Evolutionary conservation across 352 stramenopile genomes (phyloP).

Genomic region (Phytophthora europaea): DNA sequence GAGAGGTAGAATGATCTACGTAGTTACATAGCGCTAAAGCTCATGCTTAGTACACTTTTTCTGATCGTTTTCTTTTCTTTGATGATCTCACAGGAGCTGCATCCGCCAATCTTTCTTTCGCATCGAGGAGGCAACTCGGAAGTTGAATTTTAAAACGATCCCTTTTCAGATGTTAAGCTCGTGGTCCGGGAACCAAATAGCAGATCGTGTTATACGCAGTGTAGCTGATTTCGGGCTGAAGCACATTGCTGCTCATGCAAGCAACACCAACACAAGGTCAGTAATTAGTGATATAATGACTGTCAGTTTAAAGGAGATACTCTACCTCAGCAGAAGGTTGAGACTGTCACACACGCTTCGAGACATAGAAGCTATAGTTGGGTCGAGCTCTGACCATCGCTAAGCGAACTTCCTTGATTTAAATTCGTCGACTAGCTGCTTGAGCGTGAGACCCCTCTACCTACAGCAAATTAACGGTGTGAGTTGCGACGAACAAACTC

Average conservation of each 20-base stretch:
- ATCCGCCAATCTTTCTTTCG: background rate
- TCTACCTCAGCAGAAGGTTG: constrained; percentile 57
- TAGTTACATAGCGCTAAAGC: no score
- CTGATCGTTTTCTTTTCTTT: constrained; percentile 36
- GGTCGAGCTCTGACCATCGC: constrained; percentile 44
- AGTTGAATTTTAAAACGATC: constrained; percentile 34
- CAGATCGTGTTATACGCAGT: constrained; percentile 82
- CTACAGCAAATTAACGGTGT: constrained; percentile 29
- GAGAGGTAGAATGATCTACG: no score
- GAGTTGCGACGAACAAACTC: constrained; percentile 2
- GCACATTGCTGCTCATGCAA: constrained; percentile 43
- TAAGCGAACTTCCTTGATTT: constrained; percentile 62
- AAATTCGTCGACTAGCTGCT: constrained; percentile 78
- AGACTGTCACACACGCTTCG: constrained; percentile 57
- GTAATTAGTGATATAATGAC: background rate
- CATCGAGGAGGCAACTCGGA: constrained; percentile 12
- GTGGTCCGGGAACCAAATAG: constrained; percentile 64
- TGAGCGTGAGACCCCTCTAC: constrained; percentile 71
- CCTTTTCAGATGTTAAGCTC: constrained; percentile 43
- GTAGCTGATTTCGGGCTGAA: constrained; percentile 82
- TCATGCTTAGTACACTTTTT: no score
- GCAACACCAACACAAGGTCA: constrained; percentile 6
- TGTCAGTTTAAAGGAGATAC: background rate
- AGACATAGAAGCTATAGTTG: constrained; percentile 46
- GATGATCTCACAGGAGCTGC: background rate